A percentile compares a stretch with the other conserved stretches of the same genome.
Evolutionary conservation across 2,329 filamentous ascomycete species (phyloP).

Genomic region (Diplodia mutila): DNA sequence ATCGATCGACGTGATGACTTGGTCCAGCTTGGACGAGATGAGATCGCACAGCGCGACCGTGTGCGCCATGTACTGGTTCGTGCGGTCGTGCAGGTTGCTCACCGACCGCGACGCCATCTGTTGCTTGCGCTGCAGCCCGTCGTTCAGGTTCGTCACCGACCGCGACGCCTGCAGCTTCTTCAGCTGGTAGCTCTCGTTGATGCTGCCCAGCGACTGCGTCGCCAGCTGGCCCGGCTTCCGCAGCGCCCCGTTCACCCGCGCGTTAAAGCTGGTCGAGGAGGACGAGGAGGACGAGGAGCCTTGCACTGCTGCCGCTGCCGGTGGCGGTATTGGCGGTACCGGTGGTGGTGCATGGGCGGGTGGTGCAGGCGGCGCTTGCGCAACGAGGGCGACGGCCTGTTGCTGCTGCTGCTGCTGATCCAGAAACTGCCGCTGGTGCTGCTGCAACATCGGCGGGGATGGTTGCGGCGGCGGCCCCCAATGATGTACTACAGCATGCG

Average conservation of each 20-base stretch:
- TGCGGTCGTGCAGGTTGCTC: conserved; percentile 28
- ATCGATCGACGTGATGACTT: conserved; percentile 74
- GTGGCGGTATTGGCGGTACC: neutral
- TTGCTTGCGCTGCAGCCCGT: conserved; percentile 8
- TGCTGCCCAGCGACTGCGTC: conserved; percentile 18
- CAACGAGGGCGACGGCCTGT: neutral
- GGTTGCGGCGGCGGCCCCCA: conserved; percentile 2
- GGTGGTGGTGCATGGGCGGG: neutral
- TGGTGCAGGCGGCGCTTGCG: too few relatives aligned
- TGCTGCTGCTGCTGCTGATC: neutral
- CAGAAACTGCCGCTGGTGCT: neutral
- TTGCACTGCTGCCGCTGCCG: too few relatives aligned
- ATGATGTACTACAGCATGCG: neutral
- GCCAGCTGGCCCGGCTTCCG: conserved; percentile 8
- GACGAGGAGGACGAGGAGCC: neutral
- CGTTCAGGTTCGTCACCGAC: conserved; percentile 14
- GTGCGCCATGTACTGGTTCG: conserved; percentile 44
- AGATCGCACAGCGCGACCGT: conserved; percentile 58
- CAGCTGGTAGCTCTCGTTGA: conserved; percentile 20
- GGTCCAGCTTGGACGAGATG: conserved; percentile 65
- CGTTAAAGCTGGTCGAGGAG: neutral
- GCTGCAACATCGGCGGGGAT: conserved; percentile 7
- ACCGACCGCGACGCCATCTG: conserved; percentile 20
- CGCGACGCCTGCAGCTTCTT: conserved; percentile 11
- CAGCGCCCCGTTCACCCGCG: conserved; percentile 4